A percentile compares a stretch with the other conserved stretches of the same genome.
These are phyloP conservation scores for Conticribra guillardii DNA, from an alignment of 108 stramenopile species.

Conservation along the genomic window DNA sequence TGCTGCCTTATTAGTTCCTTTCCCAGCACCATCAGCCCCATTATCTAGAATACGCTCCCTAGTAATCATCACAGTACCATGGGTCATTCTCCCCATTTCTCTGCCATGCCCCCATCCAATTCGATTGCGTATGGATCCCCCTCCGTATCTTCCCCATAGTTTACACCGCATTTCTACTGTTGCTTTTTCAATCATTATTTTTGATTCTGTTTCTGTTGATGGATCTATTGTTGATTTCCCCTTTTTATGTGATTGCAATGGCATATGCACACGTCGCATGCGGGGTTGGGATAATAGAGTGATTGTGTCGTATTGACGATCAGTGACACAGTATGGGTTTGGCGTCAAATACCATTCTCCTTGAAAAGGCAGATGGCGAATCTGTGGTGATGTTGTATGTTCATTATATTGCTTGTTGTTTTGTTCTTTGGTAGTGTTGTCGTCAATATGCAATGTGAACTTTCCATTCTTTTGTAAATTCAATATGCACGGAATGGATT, in stretches of 20 bases:
- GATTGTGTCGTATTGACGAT: slow-evolving; percentile 75
- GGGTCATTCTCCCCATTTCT: slow-evolving; percentile 35
- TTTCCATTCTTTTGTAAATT: slow-evolving; percentile 44
- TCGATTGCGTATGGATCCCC: slow-evolving; percentile 30
- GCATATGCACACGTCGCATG: slow-evolving; percentile 35
- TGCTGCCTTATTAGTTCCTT: neutral
- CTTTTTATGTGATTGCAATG: too few relatives aligned
- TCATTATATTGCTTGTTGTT: neutral
- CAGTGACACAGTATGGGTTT: slow-evolving; percentile 87
- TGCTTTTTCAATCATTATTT: slow-evolving; percentile 32
- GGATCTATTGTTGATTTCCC: too few relatives aligned
- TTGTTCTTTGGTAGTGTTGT: neutral
- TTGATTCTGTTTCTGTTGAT: too few relatives aligned
- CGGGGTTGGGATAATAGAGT: slow-evolving; percentile 64
- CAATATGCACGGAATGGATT: slow-evolving; percentile 36
- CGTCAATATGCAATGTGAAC: slow-evolving; percentile 28
- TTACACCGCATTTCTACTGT: slow-evolving; percentile 44
- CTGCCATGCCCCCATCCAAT: slow-evolving; percentile 42
- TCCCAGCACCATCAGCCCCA: neutral
- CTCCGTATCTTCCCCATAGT: slow-evolving; percentile 45
- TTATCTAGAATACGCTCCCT: slow-evolving; percentile 19
- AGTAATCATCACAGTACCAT: slow-evolving; percentile 39
- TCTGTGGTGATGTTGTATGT: neutral
- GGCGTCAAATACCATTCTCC: slow-evolving; percentile 68
- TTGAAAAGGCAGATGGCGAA: slow-evolving; percentile 34